Base-by-base conservation (phyloP, 768 basidiomycete genomes). In the Gymnopilus junonius region DNA sequence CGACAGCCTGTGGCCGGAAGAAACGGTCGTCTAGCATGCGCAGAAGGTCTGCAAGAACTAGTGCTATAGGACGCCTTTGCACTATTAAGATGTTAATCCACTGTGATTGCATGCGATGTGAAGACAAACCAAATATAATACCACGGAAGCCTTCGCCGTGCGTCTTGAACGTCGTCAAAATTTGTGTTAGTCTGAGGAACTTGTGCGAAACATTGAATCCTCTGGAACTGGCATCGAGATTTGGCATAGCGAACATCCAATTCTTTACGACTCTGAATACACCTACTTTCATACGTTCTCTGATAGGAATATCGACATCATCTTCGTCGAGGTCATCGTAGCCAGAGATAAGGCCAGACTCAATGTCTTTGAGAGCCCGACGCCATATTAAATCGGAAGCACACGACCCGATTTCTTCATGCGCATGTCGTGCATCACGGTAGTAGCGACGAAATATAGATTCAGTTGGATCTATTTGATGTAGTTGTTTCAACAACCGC, bases 301-400 rank as follows among this genome's bases (percentile, higher is more conserved):
- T 39, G 27, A 75, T 66, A 37, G 64, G 69, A 35, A 67, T 53
- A 32, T 69, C 65, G 37, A 66, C 62, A 58, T 75, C 67, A 45
- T 71, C 67, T 23, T 74, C 75, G 7, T 78, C 79, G n/a, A 76
- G 71, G 17, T 81, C 76, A 6, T 76, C 76, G 50, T 77, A 71
- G 53, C 73, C 74, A n/a, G 72, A 70, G n/a, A 68, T 67, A 53
- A 71, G 62, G 46, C 64, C 62, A 10, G 68, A 60, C 55, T 82
- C 80, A 32, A 79, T 74, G 4, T 78, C 77, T 63, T 77, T 82
- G 48, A 84, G 65, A 21, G 82, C 82, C 43, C 81, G 82, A 65
- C 87, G 80, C 91, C 90, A 93, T 53, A 89, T 76, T 35, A 92
- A 75, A 66, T 93, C 90, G 37, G 87, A 80, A 51, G 89, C 91